Conservation (phyloP, 768 basidiomycete species). For the Hortiboletus campestris region DNA sequence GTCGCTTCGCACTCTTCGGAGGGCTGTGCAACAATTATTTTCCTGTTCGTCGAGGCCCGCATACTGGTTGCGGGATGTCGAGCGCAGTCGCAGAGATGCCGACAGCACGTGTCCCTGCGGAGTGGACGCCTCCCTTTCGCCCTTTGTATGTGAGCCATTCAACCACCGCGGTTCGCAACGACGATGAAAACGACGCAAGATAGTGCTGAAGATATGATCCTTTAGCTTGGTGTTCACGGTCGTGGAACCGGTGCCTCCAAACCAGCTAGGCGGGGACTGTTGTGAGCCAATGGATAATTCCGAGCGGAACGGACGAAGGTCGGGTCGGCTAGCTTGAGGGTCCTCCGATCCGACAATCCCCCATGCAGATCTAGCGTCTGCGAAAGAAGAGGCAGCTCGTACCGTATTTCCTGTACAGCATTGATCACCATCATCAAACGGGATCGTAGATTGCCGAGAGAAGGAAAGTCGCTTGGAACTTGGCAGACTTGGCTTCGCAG, state of each 20-base stretch:
- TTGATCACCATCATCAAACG: slow-evolving; percentile 40
- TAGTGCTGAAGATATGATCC: slow-evolving; percentile 91
- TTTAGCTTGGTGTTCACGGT: slow-evolving; percentile 91
- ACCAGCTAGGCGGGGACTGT: slow-evolving; percentile 49
- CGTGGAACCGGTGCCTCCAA: slow-evolving; percentile 90
- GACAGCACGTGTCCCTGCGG: slow-evolving; percentile 35
- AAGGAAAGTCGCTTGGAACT: slow-evolving; percentile 40
- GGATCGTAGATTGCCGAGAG: slow-evolving; percentile 38
- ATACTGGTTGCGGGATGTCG: slow-evolving; percentile 16
- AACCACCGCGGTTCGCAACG: slow-evolving; percentile 36
- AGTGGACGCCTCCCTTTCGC: slow-evolving; percentile 53
- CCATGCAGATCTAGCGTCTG: slow-evolving; percentile 21
- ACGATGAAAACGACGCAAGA: slow-evolving; percentile 71
- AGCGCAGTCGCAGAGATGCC: slow-evolving; percentile 8
- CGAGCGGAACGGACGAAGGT: slow-evolving; percentile 41
- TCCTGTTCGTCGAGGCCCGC: slow-evolving; percentile 36
- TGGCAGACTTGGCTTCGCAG: slow-evolving; percentile 8
- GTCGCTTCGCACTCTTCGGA: slow-evolving; percentile 71
- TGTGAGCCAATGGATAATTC: slow-evolving; percentile 35
- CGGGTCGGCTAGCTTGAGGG: slow-evolving; percentile 27
- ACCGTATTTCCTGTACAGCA: slow-evolving; percentile 42
- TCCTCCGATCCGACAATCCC: slow-evolving; percentile 24
- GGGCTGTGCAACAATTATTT: slow-evolving; percentile 35
- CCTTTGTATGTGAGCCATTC: slow-evolving; percentile 47
- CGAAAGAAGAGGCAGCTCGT: slow-evolving; percentile 29